Percentiles rank a stretch among this genome's conserved stretches.
These are phyloP conservation scores for Penicillium sp. DNA, from an alignment of 2,329 filamentous ascomycete genomes.

Conservation along the genomic window DNA sequence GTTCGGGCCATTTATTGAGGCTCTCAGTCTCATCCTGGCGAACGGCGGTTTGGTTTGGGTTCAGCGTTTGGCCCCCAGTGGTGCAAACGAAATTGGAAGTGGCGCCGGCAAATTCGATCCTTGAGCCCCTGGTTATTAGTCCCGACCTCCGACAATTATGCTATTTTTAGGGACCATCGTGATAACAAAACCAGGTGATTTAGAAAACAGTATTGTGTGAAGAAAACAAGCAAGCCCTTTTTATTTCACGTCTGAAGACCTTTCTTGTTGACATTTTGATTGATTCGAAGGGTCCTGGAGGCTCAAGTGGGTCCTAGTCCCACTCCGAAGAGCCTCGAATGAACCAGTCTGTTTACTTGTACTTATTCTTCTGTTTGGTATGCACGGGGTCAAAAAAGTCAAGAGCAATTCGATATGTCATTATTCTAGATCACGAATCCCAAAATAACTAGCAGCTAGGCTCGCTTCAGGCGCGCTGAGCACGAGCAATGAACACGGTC, in stretches of 20 bases:
- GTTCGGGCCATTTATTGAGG: not conserved
- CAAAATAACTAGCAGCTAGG: not conserved
- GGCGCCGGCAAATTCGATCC: not conserved
- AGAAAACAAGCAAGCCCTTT: no score
- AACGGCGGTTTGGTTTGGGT: not conserved
- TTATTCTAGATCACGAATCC: no score
- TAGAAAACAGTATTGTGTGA: no score
- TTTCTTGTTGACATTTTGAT: no score
- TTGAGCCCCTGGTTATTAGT: not conserved
- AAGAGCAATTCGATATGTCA: no score
- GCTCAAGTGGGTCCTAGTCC: not conserved
- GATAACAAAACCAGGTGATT: no score
- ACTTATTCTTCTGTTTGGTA: no score
- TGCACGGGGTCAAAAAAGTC: no score
- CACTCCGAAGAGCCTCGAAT: not conserved
- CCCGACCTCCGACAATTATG: not conserved
- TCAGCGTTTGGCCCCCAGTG: no score
- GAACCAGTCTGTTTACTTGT: no score
- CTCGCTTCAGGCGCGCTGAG: slow-evolving; percentile 25
- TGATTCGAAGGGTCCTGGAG: not conserved
- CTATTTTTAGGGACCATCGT: not conserved
- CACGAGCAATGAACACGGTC: slow-evolving; percentile 39
- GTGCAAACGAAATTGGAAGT: not conserved
- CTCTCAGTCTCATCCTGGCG: not conserved
- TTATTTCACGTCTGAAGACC: no score